phyloP scores from a whole-genome alignment of 2,329 filamentous ascomycete species.

The Epichloe sibirici region DNA sequence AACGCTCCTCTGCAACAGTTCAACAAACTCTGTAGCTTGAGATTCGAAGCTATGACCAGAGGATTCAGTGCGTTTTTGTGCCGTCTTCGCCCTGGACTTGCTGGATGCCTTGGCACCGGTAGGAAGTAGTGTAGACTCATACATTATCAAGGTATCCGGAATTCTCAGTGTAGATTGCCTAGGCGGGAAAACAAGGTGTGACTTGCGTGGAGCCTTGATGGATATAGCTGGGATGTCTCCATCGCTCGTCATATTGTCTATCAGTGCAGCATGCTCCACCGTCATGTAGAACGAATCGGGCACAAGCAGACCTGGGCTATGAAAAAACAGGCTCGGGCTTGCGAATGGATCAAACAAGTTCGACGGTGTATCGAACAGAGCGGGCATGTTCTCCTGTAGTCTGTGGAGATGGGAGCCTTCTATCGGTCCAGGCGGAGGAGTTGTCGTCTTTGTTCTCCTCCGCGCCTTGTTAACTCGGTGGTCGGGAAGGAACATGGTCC shows the following conservation, averaged over 20 bases:
- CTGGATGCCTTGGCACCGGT: constrained; percentile 2
- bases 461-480: constrained; percentile 30
- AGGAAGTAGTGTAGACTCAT: constrained; percentile 23
- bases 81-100: constrained; percentile 7
- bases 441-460: constrained; percentile 8
- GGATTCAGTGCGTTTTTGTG: constrained; percentile 10
- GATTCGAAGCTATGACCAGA: constrained; percentile 30
- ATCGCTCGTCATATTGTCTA: constrained; percentile 15
- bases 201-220: constrained; percentile 25
- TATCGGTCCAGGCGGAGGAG: constrained; percentile 10
- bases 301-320: constrained; percentile 34
- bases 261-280: constrained; percentile 14
- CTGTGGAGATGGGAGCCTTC: constrained; percentile 25
- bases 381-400: constrained; percentile 23
- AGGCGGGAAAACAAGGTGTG: constrained; percentile 36
- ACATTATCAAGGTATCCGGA: constrained; percentile 35
- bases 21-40: constrained; percentile 35
- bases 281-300: constrained; percentile 32
- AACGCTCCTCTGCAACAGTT: constrained; percentile 37
- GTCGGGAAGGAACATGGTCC: constrained; percentile 46
- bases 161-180: constrained; percentile 33
- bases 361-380: constrained; percentile 35
- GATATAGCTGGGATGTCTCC: constrained; percentile 2
- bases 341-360: constrained; percentile 48
- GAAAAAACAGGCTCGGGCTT: constrained; percentile 46